phyloP scores from a whole-genome alignment of 2,329 filamentous ascomycete genomes.

The Macrophomina tecta region DNA sequence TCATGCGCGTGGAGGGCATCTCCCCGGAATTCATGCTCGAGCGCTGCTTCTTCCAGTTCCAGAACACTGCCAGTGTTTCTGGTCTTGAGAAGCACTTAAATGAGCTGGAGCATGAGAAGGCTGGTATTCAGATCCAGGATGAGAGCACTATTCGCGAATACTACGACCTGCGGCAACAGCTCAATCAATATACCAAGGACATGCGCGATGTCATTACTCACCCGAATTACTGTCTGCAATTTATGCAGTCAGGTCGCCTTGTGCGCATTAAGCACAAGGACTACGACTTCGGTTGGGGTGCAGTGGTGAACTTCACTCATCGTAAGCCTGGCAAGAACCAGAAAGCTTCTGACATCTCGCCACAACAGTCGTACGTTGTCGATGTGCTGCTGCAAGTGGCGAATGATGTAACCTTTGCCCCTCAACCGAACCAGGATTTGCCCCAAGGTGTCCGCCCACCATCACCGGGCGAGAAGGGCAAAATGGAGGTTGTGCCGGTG shows the following conservation, averaged over 20 bases:
- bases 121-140: constrained; percentile 78
- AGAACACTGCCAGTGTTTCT: constrained; percentile 88
- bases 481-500: constrained; percentile 84
- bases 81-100: constrained; percentile 80
- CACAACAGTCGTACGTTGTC: constrained; percentile 80
- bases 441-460: constrained; percentile 67
- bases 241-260: constrained; percentile 84
- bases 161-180: constrained; percentile 84
- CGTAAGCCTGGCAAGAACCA: constrained; percentile 71
- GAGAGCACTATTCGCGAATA: constrained; percentile 92
- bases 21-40: constrained; percentile 99
- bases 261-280: constrained; percentile 82
- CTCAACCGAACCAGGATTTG: constrained; percentile 70
- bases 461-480: constrained; percentile 66
- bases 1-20: constrained; percentile 98
- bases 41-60: constrained; percentile 97
- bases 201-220: constrained; percentile 93
- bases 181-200: constrained; percentile 83
- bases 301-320: constrained; percentile 75
- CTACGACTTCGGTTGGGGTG: constrained; percentile 92
- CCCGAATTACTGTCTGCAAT: constrained; percentile 83
- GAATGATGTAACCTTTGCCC: constrained; percentile 58
- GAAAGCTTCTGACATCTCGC: constrained; percentile 68
- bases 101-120: constrained; percentile 76
- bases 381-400: constrained; percentile 78